Evolutionary conservation across 2,329 filamentous ascomycete genomes (phyloP).

Genomic region (Ophiostoma australiae): DNA sequence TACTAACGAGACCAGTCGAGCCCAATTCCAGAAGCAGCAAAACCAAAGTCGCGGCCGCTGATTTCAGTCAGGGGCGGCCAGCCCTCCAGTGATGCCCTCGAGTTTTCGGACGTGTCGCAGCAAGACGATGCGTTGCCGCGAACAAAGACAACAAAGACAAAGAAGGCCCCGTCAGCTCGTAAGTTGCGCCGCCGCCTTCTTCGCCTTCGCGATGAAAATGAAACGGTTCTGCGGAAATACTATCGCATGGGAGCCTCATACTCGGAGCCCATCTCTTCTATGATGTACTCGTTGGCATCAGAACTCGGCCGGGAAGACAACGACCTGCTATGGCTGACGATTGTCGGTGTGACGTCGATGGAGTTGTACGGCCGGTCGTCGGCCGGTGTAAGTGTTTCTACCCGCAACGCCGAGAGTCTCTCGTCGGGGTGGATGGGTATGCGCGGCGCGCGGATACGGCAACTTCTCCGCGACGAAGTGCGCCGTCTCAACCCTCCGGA

Average conservation of each 20-base stretch:
- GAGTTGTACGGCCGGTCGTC: constrained; percentile 86
- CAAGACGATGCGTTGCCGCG: constrained; percentile 38
- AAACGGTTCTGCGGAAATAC: constrained; percentile 70
- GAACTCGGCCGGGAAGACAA: constrained; percentile 96
- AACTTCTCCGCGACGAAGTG: constrained; percentile 87
- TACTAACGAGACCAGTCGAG: constrained; percentile 46
- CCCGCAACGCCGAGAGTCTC: constrained; percentile 47
- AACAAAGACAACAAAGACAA: constrained; percentile 35
- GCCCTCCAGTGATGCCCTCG: constrained; percentile 47
- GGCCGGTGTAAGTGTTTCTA: constrained; percentile 64
- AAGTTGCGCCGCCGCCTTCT: constrained; percentile 68
- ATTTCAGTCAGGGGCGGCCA: constrained; percentile 47
- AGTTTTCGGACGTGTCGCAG: constrained; percentile 56
- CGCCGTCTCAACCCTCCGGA: constrained; percentile 82
- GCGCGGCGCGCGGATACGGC: constrained; percentile 75
- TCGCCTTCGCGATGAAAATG: constrained; percentile 70
- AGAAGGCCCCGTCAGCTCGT: constrained; percentile 58
- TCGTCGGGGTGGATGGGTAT: constrained; percentile 74
- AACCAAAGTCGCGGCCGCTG: constrained; percentile 57
- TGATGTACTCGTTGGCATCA: constrained; percentile 90
- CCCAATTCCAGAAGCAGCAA: constrained; percentile 62
- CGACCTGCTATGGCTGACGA: constrained; percentile 88
- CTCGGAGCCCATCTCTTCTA: constrained; percentile 88
- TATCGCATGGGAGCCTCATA: constrained; percentile 85
- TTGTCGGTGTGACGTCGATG: constrained; percentile 90